Conservation (phyloP, 345 rosid species). For the Salix viminalis region DNA sequence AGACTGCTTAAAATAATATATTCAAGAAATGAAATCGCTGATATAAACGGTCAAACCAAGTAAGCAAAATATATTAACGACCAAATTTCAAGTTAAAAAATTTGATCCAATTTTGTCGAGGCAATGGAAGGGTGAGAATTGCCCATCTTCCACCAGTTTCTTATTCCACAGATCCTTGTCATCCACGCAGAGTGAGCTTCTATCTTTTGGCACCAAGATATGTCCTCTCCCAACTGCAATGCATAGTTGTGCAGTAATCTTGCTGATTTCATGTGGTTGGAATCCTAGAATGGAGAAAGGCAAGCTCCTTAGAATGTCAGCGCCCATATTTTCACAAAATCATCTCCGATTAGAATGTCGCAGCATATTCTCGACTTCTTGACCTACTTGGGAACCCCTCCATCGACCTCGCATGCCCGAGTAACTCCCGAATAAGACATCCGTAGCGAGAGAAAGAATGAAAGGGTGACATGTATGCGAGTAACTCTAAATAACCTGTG, state of each 20-base stretch:
- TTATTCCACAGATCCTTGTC: slow-evolving; percentile 69
- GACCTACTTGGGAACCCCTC: slow-evolving; percentile 69
- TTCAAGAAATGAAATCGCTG: neutral
- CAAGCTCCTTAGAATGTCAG: no score
- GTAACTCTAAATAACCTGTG: no score
- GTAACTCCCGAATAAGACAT: slow-evolving; percentile 78
- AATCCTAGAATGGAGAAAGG: slow-evolving; percentile 73
- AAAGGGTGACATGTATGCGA: slow-evolving; percentile 31
- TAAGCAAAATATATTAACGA: slow-evolving; percentile 64
- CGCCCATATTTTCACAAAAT: slow-evolving; percentile 77
- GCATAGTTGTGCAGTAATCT: slow-evolving; percentile 78
- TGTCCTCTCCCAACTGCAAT: slow-evolving; percentile 78
- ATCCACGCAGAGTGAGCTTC: slow-evolving; percentile 94
- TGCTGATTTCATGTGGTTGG: slow-evolving; percentile 82
- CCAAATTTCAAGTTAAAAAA: no score
- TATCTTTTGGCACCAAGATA: slow-evolving; percentile 52
- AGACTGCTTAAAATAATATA: neutral
- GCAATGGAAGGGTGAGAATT: slow-evolving; percentile 71
- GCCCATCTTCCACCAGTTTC: slow-evolving; percentile 85
- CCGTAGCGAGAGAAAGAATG: slow-evolving; percentile 56
- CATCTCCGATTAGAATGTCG: slow-evolving; percentile 68
- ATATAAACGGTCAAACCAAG: slow-evolving; percentile 61
- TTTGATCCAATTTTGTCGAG: no score
- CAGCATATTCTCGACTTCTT: slow-evolving; percentile 84
- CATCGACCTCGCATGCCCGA: slow-evolving; percentile 39